Base-by-base conservation (phyloP, 1,139 yeast species). In the Debaryomycetaceae sp. region DNA sequence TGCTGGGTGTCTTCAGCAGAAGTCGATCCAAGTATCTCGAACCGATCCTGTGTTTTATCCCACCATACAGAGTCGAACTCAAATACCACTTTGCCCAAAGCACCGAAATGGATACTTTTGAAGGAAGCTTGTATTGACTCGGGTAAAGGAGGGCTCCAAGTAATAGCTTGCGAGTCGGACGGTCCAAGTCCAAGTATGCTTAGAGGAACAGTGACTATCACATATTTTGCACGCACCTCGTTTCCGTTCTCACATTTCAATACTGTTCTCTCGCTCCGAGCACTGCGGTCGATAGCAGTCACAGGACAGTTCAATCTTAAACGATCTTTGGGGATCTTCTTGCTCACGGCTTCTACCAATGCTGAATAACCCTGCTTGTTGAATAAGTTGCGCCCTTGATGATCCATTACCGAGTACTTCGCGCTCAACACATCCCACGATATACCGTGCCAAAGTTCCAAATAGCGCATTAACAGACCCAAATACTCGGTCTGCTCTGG, bases 381-480 rank as follows among this genome's bases (percentile, higher is more conserved):
- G 53, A 80, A 71, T 22, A 89, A 80, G 56, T 89, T 85, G 53
- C 96, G 70, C 1, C 96, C 96, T 48, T 80, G 81, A 54, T 83
- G 85, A 45, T 80, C 87, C 62, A 83, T 75, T 11, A 76, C 64
- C 1, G 88, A 75, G 55, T 78, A 84, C 54, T 83, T 83, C 5
- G 86, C 84, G 56, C 95, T 85, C 53, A 85, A 72, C 33, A 64
- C 58, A 36, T 78, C 78, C 81, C 89, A 81, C 24, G 84, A 72
- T 24, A 84, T 68, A 0, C 95, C 97, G 58, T 81, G 87, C 93
- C 95, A 88, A 34, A 85, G 66, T 59, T 89, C 96, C 45, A 80
- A 59, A 48, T 72, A 72, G 51, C 95, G 66, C 34, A 78, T 63
- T 49, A 76, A 59, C 49, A 80, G 79, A 2, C 79, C 75, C 17